Base-by-base conservation (phyloP, 2,329 filamentous ascomycete species). In the Pezicula neosporulosa region DNA sequence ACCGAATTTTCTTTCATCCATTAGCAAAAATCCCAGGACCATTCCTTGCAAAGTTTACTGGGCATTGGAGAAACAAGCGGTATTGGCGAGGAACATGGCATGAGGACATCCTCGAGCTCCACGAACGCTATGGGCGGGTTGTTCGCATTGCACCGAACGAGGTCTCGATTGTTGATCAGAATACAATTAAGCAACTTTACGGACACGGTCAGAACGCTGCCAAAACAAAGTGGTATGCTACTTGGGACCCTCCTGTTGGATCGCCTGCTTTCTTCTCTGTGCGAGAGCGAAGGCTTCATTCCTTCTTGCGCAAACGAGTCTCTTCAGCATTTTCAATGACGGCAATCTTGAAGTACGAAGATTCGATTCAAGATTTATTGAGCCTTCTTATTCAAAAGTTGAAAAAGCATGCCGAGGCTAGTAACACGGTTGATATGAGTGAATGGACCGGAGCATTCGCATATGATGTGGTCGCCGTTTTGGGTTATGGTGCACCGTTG, bases 391-490 rank as follows among this genome's bases (percentile, higher is more conserved):
- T 41, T n/a, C 44, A 41, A 43, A 42, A 46, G 33, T 52, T 43
- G 24, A 44, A 44, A 16, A n/a, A 37, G 4, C 49, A 49, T 15
- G 48, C 47, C 18, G 24, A 46, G 6, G 30, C 36, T n/a, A 35
- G 44, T 15, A 30, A 47, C 6, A 13, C 24, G 12, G 36, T 46
- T 13, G 37, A 51, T 30, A 21, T 51, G 7, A 44, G 36, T 3
- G 43, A 47, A 2, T 51, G 49, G 49, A 51, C 27, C 8, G 27
- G 21, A 19, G 43, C 30, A 24, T 41, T 51, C 52, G 70, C 70
- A 1, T 59, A 74, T 2, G 72, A 75, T 50, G 70, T 72, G 7
- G 69, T 75, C 44, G 70, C 65, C 37, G 64, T 69, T n/a, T 52
- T 74, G n/a, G 68, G 67, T 1, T 67, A 72, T 19, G 71, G 72